Evolutionary conservation across 225 moss, liverwort and hornwort species (phyloP).

Genomic region (Lunularia cruciata): DNA sequence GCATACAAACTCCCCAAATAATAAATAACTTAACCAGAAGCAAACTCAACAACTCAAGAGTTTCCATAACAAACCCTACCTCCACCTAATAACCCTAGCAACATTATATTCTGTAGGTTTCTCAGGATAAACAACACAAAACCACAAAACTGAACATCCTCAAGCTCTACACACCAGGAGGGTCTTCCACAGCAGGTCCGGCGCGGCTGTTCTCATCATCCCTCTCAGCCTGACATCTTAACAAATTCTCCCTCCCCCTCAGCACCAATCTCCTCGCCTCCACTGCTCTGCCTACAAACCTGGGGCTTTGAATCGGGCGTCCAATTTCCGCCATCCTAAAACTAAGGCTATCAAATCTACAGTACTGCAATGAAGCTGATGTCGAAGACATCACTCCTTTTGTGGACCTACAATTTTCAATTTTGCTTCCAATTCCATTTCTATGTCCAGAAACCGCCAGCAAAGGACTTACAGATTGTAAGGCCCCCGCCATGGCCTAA

Average conservation of each 20-base stretch:
- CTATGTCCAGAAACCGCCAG: conserved; percentile 15
- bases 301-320: background rate
- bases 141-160: background rate
- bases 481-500: conserved; percentile 6
- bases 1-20: too few species aligned
- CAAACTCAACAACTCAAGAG: background rate
- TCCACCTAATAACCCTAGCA: background rate
- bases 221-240: conserved; percentile 29
- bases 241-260: background rate
- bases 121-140: background rate
- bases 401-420: background rate
- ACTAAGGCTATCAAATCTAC: conserved; percentile 2
- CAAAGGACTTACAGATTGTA: conserved; percentile 9
- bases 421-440: background rate
- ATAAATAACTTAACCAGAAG: background rate
- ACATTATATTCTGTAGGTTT: background rate
- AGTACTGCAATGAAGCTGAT: background rate
- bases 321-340: background rate
- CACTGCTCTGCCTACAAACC: background rate
- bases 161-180: conserved; percentile 27
- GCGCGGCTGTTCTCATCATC: conserved; percentile 31
- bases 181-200: conserved; percentile 35
- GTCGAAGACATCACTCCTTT: background rate
- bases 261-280: background rate
- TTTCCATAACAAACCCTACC: background rate